Conservation (phyloP, 148 eudicot species). For the Camellia japonica region DNA sequence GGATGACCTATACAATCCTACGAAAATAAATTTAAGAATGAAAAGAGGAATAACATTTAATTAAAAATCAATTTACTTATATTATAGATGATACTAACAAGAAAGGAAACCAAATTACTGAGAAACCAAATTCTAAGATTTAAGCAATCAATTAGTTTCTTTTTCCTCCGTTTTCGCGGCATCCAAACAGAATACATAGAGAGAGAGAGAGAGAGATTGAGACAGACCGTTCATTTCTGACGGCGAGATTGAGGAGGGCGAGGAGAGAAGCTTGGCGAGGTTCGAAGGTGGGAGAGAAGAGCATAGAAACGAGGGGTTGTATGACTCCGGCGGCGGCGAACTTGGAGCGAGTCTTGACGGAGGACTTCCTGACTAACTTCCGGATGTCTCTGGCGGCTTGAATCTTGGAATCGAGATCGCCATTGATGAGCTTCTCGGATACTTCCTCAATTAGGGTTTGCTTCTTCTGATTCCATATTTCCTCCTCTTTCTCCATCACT, state of each 20-base stretch:
- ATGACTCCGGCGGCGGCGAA: constrained; percentile 57
- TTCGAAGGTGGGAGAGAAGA: constrained; percentile 23
- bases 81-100: too few relatives aligned
- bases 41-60: not conserved
- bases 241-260: constrained; percentile 67
- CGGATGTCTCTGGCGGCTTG: constrained; percentile 58
- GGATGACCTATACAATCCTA: too few relatives aligned
- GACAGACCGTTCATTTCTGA: constrained; percentile 50
- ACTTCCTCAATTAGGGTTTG: constrained; percentile 36
- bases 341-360: constrained; percentile 38
- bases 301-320: constrained; percentile 49
- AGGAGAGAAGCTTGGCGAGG: constrained; percentile 56
- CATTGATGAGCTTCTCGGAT: constrained; percentile 34
- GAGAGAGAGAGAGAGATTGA: not conserved
- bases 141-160: not conserved
- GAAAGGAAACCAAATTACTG: not conserved
- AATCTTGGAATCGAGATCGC: constrained; percentile 45
- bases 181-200: not conserved
- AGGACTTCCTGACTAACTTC: constrained; percentile 41
- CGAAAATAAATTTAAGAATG: too few relatives aligned
- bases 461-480: constrained; percentile 29
- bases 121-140: not conserved
- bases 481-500: constrained; percentile 11
- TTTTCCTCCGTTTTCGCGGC: not conserved
- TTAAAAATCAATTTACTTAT: not conserved